These are phyloP conservation scores for Curvularia verruculosa DNA, from an alignment of 2,329 filamentous ascomycete genomes.

Conservation along the genomic window DNA sequence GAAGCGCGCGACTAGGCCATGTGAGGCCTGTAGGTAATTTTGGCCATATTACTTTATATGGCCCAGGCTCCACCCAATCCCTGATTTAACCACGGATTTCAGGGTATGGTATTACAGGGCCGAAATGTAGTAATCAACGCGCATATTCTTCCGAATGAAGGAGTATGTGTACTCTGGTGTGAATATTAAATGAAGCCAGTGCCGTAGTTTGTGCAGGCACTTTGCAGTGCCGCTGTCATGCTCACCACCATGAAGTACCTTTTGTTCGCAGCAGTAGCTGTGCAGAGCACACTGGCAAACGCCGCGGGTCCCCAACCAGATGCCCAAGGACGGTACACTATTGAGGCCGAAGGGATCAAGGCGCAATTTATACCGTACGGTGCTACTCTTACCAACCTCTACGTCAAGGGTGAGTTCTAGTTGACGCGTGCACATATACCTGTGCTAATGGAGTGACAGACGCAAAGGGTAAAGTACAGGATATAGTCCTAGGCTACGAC, in stretches of 20 bases:
- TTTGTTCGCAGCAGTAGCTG: constrained; percentile 27
- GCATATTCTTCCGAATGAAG: constrained; percentile 7
- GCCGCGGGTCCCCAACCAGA: constrained; percentile 30
- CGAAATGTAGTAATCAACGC: constrained; percentile 15
- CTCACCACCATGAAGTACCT: constrained; percentile 31
- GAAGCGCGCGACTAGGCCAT: constrained; percentile 8
- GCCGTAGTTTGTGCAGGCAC: neutral
- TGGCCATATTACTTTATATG: constrained; percentile 30
- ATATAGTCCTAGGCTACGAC: constrained; percentile 45
- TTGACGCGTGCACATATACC: neutral
- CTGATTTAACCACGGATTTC: constrained; percentile 13
- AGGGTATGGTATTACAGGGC: constrained; percentile 18
- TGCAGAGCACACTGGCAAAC: constrained; percentile 15
- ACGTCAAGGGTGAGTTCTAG: constrained; percentile 33
- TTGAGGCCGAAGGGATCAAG: constrained; percentile 40
- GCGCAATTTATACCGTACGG: constrained; percentile 47
- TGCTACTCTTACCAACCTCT: constrained; percentile 44
- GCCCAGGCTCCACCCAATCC: constrained; percentile 25
- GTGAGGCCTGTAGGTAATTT: constrained; percentile 16
- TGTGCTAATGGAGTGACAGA: constrained; percentile 27
- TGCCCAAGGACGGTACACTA: constrained; percentile 36
- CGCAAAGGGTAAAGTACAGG: constrained; percentile 37
- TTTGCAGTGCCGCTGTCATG: constrained; percentile 8
- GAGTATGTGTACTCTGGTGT: neutral
- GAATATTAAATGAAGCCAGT: constrained; percentile 17